phyloP scores from a whole-genome alignment of 2,329 filamentous ascomycete species.

The Sclerotinia glacialis region DNA sequence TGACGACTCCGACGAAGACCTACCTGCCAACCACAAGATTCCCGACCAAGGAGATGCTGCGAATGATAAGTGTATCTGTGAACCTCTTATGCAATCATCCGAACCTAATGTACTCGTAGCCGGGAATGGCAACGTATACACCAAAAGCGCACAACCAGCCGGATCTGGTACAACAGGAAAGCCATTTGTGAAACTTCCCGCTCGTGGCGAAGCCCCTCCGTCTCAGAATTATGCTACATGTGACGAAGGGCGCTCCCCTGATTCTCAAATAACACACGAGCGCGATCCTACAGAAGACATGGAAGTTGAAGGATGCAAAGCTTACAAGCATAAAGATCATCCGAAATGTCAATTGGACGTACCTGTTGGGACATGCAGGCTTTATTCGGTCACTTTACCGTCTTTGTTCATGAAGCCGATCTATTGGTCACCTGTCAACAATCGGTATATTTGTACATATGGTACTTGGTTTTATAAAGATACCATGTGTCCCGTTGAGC shows the following conservation, averaged over 20 bases:
- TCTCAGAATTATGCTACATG: neutral
- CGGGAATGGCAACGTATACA: neutral
- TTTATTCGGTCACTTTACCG: conserved; percentile 85
- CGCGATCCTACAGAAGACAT: conserved; percentile 28
- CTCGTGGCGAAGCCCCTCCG: conserved; percentile 24
- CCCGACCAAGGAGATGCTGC: conserved; percentile 21
- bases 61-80: conserved; percentile 16
- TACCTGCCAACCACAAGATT: neutral
- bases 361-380: conserved; percentile 81
- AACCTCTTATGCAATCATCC: neutral
- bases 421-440: conserved; percentile 94
- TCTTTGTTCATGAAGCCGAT: conserved; percentile 89
- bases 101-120: neutral
- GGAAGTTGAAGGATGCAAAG: conserved; percentile 33
- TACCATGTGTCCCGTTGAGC: conserved; percentile 86
- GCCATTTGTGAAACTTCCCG: conserved; percentile 47
- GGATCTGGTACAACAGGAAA: conserved; percentile 46
- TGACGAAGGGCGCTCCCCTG: neutral
- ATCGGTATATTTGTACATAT: conserved; percentile 75
- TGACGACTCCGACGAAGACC: neutral
- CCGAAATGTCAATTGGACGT: conserved; percentile 52
- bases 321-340: conserved; percentile 33
- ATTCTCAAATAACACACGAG: conserved; percentile 21
- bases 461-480: conserved; percentile 98
- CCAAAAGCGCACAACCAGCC: conserved; percentile 14